Conservation (phyloP, 257 asterid species). For the Ballota nigra region DNA sequence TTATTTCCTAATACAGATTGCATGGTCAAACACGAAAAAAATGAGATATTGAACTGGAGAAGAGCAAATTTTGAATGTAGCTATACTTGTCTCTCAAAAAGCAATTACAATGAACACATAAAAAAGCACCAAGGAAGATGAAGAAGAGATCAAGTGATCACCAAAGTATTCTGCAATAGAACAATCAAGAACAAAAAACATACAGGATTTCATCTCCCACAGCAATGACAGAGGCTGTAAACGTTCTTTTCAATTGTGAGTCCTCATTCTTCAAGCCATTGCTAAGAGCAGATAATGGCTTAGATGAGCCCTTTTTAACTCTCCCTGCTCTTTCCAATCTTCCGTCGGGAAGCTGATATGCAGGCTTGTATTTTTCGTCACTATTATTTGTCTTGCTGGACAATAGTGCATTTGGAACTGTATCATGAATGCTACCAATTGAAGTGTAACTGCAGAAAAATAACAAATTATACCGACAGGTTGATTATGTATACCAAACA, state of each 20-base stretch:
- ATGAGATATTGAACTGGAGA: not conserved
- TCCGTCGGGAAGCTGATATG: slow-evolving; percentile 84
- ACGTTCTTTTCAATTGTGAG: slow-evolving; percentile 35
- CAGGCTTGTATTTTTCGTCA: slow-evolving; percentile 67
- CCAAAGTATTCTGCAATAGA: not conserved
- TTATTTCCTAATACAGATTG: not conserved
- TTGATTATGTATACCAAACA: not conserved
- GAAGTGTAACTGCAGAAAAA: slow-evolving; percentile 73
- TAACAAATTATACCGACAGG: not conserved
- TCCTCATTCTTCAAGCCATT: slow-evolving; percentile 56
- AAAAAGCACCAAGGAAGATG: not conserved
- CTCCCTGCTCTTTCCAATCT: slow-evolving; percentile 96
- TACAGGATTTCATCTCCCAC: slow-evolving; percentile 97
- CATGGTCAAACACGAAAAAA: not conserved
- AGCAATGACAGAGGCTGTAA: slow-evolving; percentile 67
- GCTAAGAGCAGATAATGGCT: slow-evolving; percentile 38
- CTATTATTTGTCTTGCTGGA: slow-evolving; percentile 40
- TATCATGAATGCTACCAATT: slow-evolving; percentile 92
- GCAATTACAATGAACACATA: not conserved
- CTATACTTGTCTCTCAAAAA: not conserved
- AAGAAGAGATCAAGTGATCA: slow-evolving; percentile 9
- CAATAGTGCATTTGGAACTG: slow-evolving; percentile 78
- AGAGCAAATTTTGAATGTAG: not conserved
- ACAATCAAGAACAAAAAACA: slow-evolving; percentile 34
- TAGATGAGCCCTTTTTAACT: slow-evolving; percentile 50